phyloP scores from a whole-genome alignment of 106 monocot genomes.

The Dactylorhiza incarnata region DNA sequence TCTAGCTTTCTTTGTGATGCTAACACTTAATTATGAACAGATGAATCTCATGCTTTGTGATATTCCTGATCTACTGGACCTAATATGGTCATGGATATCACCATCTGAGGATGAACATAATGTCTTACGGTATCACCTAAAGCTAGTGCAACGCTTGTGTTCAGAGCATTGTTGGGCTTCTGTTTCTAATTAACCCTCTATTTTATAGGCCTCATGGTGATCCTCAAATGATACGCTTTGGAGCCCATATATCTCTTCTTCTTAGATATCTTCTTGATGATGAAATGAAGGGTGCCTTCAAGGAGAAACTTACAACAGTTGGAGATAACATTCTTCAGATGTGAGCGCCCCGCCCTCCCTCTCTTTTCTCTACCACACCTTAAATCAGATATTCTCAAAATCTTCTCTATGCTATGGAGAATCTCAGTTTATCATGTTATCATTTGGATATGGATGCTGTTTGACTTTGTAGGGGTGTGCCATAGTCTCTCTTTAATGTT shows the following conservation, averaged over 20 bases:
- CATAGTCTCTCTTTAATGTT: not conserved
- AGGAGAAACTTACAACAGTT: slow-evolving; percentile 71
- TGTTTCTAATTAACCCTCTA: not conserved
- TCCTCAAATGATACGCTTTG: slow-evolving; percentile 89
- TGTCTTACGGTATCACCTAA: slow-evolving; percentile 44
- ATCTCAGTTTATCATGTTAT: not conserved
- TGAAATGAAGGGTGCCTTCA: slow-evolving; percentile 76
- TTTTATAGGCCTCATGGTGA: slow-evolving; percentile 74
- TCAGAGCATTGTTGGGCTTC: not conserved
- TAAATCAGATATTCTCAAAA: not conserved
- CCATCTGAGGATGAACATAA: slow-evolving; percentile 74
- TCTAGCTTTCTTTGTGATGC: not conserved
- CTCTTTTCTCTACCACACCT: not conserved
- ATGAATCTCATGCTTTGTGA: slow-evolving; percentile 88
- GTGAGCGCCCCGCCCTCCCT: slow-evolving; percentile 27
- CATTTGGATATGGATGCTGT: not conserved
- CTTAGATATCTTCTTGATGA: slow-evolving; percentile 78
- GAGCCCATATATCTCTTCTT: slow-evolving; percentile 92
- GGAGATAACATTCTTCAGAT: slow-evolving; percentile 90
- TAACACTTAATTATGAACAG: slow-evolving; percentile 27
- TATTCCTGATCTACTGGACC: slow-evolving; percentile 76
- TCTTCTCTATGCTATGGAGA: not conserved
- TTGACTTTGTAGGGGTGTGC: not conserved
- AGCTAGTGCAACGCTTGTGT: not conserved
- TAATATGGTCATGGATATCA: slow-evolving; percentile 95